Evolutionary conservation across 257 asterid genomes (phyloP).

Genomic region (Apocynum venetum): DNA sequence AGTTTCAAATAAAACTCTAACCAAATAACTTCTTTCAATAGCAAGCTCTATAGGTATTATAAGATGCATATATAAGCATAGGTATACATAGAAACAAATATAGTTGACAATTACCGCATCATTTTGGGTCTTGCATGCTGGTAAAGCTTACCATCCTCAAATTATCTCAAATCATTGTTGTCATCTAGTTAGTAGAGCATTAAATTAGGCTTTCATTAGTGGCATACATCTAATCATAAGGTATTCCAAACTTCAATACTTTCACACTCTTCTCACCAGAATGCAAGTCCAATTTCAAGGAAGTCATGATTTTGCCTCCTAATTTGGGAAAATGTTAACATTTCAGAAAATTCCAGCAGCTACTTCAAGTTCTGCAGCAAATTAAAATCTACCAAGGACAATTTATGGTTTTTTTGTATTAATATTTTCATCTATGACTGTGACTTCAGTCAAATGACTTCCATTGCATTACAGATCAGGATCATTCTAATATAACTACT

Average conservation of each 20-base stretch:
- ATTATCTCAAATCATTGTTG: no score
- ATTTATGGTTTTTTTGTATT: neutral
- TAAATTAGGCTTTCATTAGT: neutral
- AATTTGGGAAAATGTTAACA: neutral
- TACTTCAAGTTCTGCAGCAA: neutral
- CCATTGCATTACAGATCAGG: neutral
- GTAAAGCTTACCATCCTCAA: no score
- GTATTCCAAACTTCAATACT: no score
- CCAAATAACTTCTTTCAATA: neutral
- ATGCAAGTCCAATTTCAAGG: no score
- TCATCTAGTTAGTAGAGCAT: no score
- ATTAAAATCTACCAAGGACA: neutral
- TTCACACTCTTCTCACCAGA: no score
- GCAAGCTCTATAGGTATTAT: neutral
- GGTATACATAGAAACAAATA: neutral
- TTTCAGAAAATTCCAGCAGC: neutral
- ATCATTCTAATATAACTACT: neutral
- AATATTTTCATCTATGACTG: neutral
- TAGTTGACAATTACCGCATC: neutral
- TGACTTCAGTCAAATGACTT: neutral
- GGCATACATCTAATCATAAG: no score
- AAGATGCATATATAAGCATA: neutral
- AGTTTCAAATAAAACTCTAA: neutral
- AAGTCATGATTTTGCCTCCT: neutral
- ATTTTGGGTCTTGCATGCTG: no score